phyloP scores from a whole-genome alignment of 768 basidiomycete genomes.

The Calocybe indica region DNA sequence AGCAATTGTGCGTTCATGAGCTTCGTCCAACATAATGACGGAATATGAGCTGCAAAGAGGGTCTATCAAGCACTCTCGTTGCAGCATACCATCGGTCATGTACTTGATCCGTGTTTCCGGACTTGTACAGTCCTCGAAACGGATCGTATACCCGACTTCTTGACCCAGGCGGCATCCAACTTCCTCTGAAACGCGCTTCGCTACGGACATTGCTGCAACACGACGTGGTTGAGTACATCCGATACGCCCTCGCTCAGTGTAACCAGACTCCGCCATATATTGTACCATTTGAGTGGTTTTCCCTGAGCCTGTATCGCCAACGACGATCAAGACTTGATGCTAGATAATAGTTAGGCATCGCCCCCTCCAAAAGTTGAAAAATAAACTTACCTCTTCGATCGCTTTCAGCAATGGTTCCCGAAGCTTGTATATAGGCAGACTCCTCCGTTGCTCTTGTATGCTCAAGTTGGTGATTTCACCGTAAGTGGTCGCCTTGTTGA shows the following conservation, averaged over 20 bases:
- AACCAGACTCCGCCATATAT: constrained; percentile 93
- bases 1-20: constrained; percentile 97
- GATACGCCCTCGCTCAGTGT: constrained; percentile 83
- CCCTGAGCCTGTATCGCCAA: constrained; percentile 97
- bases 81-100: constrained; percentile 99
- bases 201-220: constrained; percentile 98
- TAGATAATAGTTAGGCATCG: constrained; percentile 22
- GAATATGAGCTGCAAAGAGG: constrained; percentile 91
- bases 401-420: constrained; percentile 87
- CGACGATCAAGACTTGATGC: constrained; percentile 97
- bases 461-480: constrained; percentile 88
- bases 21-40: constrained; percentile 97
- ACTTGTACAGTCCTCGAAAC: constrained; percentile 98
- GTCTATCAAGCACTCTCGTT: constrained; percentile 94
- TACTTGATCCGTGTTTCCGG: constrained; percentile 99
- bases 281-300: constrained; percentile 99
- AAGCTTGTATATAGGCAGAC: constrained; percentile 92
- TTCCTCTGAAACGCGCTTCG: constrained; percentile 97
- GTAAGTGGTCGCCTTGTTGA: constrained; percentile 94
- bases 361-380: constrained; percentile 7
- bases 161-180: constrained; percentile 96
- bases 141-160: constrained; percentile 97
- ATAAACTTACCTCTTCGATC: constrained; percentile 69
- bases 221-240: constrained; percentile 99
- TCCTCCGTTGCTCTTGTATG: constrained; percentile 91